Evolutionary conservation across 2,329 filamentous ascomycete species (phyloP).

Genomic region (Penicillium sp.): DNA sequence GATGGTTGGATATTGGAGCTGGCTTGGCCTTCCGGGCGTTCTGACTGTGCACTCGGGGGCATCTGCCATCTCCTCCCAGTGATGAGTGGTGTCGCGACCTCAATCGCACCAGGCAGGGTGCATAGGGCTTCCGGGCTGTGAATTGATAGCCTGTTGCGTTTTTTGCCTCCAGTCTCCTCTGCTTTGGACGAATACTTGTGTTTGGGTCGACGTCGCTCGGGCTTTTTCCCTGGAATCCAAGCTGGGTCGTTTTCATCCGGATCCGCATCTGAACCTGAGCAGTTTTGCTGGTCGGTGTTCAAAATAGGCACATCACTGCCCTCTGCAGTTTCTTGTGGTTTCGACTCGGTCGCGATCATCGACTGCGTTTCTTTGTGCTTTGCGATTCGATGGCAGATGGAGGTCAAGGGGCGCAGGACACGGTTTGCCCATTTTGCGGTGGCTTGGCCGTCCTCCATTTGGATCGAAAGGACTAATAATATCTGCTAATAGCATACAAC

Average conservation of each 20-base stretch:
- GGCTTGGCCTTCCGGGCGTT: slow-evolving; percentile 13
- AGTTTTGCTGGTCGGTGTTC: not conserved
- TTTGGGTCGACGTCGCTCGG: slow-evolving; percentile 33
- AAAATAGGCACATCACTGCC: not conserved
- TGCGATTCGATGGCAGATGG: slow-evolving; percentile 41
- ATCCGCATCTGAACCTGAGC: slow-evolving; percentile 36
- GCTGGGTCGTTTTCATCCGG: slow-evolving; percentile 39
- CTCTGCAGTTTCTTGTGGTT: slow-evolving; percentile 15
- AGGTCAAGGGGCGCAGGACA: slow-evolving; percentile 43
- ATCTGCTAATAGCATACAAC: slow-evolving; percentile 7
- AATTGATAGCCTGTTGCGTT: slow-evolving; percentile 31
- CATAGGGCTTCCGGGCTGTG: slow-evolving; percentile 37
- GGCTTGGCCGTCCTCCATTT: slow-evolving; percentile 39
- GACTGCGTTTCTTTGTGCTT: slow-evolving; percentile 39
- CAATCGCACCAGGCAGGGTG: slow-evolving; percentile 41
- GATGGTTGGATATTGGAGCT: slow-evolving; percentile 10
- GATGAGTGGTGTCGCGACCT: slow-evolving; percentile 44
- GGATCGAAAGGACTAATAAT: slow-evolving; percentile 6
- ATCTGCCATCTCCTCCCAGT: slow-evolving; percentile 32
- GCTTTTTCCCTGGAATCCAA: slow-evolving; percentile 39
- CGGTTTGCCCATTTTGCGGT: slow-evolving; percentile 46
- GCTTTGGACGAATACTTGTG: slow-evolving; percentile 39
- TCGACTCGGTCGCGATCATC: slow-evolving; percentile 26
- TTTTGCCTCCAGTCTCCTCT: slow-evolving; percentile 23
- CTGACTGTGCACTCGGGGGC: slow-evolving; percentile 21